Percentiles rank a stretch among this genome's conserved stretches.
Evolutionary conservation across 2,329 filamentous ascomycete genomes (phyloP).

Genomic region (Ophiocordyceps camponoti-floridani): DNA sequence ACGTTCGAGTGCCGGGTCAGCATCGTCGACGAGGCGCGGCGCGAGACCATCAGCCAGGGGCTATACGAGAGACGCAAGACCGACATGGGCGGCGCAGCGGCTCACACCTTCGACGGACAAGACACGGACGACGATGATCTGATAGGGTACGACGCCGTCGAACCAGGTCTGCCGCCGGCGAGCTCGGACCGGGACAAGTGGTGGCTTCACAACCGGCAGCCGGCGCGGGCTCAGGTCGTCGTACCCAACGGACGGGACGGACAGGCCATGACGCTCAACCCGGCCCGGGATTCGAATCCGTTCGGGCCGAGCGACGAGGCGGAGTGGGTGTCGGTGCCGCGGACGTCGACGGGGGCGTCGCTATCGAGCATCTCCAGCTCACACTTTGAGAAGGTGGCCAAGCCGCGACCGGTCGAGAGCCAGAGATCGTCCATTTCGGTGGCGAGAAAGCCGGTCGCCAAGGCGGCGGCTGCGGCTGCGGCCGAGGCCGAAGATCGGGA

Average conservation of each 20-base stretch:
- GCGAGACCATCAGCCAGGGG: constrained; percentile 53
- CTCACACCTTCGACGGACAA: constrained; percentile 30
- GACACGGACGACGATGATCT: constrained; percentile 63
- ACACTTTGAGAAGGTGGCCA: constrained; percentile 38
- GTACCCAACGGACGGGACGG: constrained; percentile 36
- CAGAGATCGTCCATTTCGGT: neutral
- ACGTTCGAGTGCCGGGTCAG: constrained; percentile 71
- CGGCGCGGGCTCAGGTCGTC: constrained; percentile 54
- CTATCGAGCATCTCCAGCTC: constrained; percentile 40
- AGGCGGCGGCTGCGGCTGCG: neutral
- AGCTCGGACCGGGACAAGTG: constrained; percentile 53
- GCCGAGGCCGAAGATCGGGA: neutral
- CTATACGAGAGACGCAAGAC: constrained; percentile 54
- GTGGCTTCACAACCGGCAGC: constrained; percentile 54
- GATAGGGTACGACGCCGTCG: constrained; percentile 65
- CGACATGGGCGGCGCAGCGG: constrained; percentile 46
- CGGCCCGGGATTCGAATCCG: constrained; percentile 61
- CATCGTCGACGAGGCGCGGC: constrained; percentile 57
- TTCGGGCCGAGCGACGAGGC: constrained; percentile 57
- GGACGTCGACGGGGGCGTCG: constrained; percentile 33
- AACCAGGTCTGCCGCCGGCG: constrained; percentile 54
- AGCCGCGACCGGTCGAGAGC: constrained; percentile 3
- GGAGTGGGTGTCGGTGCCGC: constrained; percentile 62
- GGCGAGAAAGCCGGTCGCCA: neutral
- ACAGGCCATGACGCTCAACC: constrained; percentile 48